Conservation (phyloP, 2,329 filamentous ascomycete species). For the Pestalotiopsis sp. region DNA sequence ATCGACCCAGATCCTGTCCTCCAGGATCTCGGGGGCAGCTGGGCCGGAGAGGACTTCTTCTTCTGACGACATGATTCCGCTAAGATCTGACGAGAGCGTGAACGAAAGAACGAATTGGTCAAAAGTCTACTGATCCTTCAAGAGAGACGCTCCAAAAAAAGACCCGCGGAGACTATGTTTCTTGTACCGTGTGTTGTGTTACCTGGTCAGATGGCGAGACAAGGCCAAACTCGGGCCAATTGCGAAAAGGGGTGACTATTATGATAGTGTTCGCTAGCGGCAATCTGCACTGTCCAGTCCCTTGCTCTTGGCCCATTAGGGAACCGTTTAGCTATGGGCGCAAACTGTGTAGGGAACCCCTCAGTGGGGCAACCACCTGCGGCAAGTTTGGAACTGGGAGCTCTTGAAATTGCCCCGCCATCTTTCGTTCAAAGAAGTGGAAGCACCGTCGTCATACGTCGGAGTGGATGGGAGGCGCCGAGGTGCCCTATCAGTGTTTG, state of each 20-base stretch:
- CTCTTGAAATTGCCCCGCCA: slow-evolving; percentile 3
- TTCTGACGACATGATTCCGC: slow-evolving; percentile 13
- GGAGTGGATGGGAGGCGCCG: not conserved
- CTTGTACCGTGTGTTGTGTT: not conserved
- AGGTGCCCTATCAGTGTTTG: not conserved
- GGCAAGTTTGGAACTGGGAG: not conserved
- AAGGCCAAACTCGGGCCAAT: not conserved
- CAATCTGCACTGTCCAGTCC: not conserved
- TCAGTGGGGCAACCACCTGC: slow-evolving; percentile 10
- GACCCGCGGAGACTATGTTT: not conserved
- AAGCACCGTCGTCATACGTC: slow-evolving; percentile 7
- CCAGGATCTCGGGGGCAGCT: slow-evolving; percentile 56
- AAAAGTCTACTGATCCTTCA: not conserved
- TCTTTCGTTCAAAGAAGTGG: not conserved
- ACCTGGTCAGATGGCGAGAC: not conserved
- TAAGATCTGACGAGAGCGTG: not conserved
- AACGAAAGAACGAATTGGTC: not conserved
- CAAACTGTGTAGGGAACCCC: slow-evolving; percentile 8
- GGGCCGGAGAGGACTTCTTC: slow-evolving; percentile 22
- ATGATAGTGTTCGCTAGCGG: not conserved
- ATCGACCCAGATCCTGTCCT: slow-evolving; percentile 92
- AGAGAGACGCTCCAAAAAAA: not conserved
- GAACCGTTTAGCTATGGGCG: not conserved
- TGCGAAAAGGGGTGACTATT: not conserved
- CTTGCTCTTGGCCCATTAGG: not conserved